These are phyloP conservation scores for Colletotrichum salicis DNA, from an alignment of 2,329 filamentous ascomycete species.

Conservation along the genomic window DNA sequence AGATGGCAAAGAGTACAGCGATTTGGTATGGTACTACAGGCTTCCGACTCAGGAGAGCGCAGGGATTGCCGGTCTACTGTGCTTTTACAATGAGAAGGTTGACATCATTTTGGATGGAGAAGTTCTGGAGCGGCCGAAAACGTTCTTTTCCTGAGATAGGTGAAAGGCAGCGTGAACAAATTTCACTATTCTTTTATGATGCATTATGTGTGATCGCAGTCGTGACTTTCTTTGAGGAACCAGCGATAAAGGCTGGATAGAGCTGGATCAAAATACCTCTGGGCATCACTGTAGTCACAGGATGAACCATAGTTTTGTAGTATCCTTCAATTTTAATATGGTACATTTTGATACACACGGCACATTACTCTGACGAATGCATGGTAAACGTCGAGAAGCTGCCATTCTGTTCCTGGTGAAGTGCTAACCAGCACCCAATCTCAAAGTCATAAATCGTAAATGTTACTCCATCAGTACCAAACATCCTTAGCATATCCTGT, in stretches of 20 bases:
- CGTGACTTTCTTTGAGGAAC: too few species aligned
- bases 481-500: not conserved
- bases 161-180: not conserved
- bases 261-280: too few species aligned
- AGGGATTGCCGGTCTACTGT: conserved; percentile 64
- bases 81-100: conserved; percentile 77
- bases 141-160: conserved; percentile 36
- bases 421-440: not conserved
- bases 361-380: not conserved
- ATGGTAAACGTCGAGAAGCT: not conserved
- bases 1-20: conserved; percentile 53
- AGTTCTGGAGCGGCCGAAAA: conserved; percentile 44
- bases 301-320: not conserved
- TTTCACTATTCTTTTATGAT: too few species aligned
- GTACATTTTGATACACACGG: not conserved
- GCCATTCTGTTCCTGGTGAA: not conserved
- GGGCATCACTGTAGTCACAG: not conserved
- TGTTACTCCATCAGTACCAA: not conserved
- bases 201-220: too few species aligned
- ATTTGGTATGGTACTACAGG: conserved; percentile 72
- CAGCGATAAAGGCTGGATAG: too few species aligned
- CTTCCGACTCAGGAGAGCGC: conserved; percentile 67
- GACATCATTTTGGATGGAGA: conserved; percentile 68
- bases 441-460: not conserved
- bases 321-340: not conserved